phyloP scores from a whole-genome alignment of 371 early-diverging fungal species.

The Conidiobolus incongruus region DNA sequence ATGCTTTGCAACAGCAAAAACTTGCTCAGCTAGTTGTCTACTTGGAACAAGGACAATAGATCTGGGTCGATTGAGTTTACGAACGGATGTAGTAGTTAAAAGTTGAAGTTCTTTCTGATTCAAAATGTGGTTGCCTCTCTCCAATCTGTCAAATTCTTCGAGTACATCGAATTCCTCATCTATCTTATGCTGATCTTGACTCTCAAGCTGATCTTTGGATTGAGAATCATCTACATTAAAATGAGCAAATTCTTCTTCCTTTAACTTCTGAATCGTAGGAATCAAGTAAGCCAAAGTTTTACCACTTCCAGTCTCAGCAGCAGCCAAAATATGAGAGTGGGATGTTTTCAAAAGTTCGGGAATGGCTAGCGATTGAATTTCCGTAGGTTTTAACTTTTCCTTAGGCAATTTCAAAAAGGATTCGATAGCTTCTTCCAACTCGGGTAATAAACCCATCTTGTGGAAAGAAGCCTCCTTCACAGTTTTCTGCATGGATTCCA shows the following conservation, averaged over 20 bases:
- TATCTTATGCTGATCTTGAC: background rate
- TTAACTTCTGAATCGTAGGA: conserved; percentile 57
- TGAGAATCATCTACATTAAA: conserved; percentile 11
- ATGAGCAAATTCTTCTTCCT: too few relatives aligned
- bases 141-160: too few relatives aligned
- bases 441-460: conserved; percentile 1
- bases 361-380: conserved; percentile 78
- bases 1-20: conserved; percentile 34
- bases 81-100: conserved; percentile 10
- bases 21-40: conserved; percentile 78
- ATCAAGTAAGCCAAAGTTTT: conserved; percentile 94
- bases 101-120: conserved; percentile 7
- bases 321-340: conserved; percentile 40
- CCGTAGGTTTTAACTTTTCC: conserved; percentile 37
- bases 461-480: conserved; percentile 2
- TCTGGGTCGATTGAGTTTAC: conserved; percentile 42
- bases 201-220: conserved; percentile 12
- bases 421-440: background rate
- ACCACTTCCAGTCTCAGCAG: conserved; percentile 96
- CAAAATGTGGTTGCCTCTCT: conserved; percentile 3
- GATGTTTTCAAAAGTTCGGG: conserved; percentile 35
- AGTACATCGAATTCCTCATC: too few relatives aligned
- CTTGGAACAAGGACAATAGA: conserved; percentile 89
- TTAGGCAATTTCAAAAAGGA: background rate
- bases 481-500: background rate